Conservation (phyloP, 495 filamentous ascomycete species). For the Achaetomiella virescens region DNA sequence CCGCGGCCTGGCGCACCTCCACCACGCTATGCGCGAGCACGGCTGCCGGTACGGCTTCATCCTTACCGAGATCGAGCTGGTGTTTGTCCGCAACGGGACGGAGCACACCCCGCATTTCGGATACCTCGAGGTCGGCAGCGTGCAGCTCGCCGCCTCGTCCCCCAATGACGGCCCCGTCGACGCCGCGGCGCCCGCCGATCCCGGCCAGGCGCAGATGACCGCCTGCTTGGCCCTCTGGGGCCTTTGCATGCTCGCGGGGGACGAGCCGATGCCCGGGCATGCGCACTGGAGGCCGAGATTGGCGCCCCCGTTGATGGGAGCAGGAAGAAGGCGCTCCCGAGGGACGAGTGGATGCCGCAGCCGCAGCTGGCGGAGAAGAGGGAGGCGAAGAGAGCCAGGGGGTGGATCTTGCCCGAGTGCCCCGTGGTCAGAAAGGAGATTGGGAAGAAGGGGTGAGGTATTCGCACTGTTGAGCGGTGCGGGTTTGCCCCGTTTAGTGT, state of each 20-base stretch:
- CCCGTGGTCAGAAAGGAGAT: constrained; percentile 49
- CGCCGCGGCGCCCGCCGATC: constrained; percentile 7
- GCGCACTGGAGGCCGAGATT: constrained; percentile 67
- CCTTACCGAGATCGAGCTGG: constrained; percentile 88
- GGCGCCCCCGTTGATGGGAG: constrained; percentile 74
- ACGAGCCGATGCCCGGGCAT: constrained; percentile 61
- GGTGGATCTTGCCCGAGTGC: constrained; percentile 82
- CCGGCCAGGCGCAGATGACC: constrained; percentile 48
- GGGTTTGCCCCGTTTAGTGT: no score
- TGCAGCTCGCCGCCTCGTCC: constrained; percentile 42
- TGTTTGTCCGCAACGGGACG: constrained; percentile 74
- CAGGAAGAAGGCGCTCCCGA: constrained; percentile 59
- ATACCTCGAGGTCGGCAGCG: constrained; percentile 66
- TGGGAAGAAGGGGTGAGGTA: constrained; percentile 51
- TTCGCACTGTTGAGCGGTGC: constrained; percentile 28
- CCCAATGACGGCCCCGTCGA: constrained; percentile 21
- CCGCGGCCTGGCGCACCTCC: constrained; percentile 72
- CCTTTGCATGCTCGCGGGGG: constrained; percentile 72
- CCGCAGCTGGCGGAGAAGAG: constrained; percentile 75
- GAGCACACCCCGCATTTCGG: constrained; percentile 76
- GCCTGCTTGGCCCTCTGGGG: constrained; percentile 48
- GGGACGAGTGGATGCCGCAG: constrained; percentile 84
- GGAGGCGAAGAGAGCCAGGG: constrained; percentile 71
- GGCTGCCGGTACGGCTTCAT: constrained; percentile 91
- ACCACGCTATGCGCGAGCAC: constrained; percentile 86